Evolutionary conservation across 495 filamentous ascomycete species (phyloP).

Genomic region (Astrocystis sublimbata): DNA sequence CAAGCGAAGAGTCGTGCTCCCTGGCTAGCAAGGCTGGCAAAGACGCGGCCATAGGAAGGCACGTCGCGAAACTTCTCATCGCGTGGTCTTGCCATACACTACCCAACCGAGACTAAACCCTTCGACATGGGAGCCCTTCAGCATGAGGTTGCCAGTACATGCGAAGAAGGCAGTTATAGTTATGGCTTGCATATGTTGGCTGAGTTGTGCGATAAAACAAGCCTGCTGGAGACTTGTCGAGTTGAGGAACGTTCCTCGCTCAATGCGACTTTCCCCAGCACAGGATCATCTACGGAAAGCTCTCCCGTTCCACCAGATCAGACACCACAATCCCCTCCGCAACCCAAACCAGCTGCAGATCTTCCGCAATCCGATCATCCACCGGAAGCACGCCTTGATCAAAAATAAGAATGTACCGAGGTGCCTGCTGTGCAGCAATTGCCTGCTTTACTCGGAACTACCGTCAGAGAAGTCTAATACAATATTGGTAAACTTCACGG

Average conservation of each 20-base stretch:
- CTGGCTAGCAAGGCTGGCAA: too few species aligned
- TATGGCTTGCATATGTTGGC: too few species aligned
- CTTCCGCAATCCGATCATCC: background rate
- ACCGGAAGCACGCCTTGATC: too few species aligned
- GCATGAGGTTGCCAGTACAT: too few species aligned
- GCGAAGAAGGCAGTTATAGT: too few species aligned
- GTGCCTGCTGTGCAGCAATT: too few species aligned
- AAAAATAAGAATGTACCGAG: too few species aligned
- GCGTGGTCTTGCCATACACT: background rate
- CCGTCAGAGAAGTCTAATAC: too few species aligned
- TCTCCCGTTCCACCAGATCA: background rate
- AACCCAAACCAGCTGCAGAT: background rate
- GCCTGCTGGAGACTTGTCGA: background rate
- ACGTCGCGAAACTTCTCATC: too few species aligned
- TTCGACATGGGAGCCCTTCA: background rate
- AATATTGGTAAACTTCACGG: too few species aligned
- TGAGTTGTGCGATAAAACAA: background rate
- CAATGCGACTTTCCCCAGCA: background rate
- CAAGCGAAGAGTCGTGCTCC: constrained; percentile 39
- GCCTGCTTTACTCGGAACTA: too few species aligned
- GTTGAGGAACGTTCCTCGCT: background rate
- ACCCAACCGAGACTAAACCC: background rate
- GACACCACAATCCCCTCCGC: background rate
- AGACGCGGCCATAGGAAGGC: background rate
- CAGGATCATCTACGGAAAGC: background rate